Base-by-base conservation (phyloP, 2,329 filamentous ascomycete genomes). In the Fusarium xyrophilum region DNA sequence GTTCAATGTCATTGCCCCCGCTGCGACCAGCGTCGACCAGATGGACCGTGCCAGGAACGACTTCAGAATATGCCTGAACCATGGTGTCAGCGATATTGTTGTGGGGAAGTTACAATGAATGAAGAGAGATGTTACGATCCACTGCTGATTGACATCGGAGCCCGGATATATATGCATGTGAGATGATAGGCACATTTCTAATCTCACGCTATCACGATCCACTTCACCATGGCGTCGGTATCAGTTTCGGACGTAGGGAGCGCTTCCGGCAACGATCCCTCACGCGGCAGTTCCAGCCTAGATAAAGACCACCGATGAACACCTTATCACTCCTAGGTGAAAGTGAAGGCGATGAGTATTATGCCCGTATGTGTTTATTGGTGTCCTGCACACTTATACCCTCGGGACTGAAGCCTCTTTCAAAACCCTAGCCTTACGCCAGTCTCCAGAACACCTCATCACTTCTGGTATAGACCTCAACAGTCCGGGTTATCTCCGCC, bases 1-100 rank as follows among this genome's bases (percentile, higher is more conserved):
- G 56, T 21, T 56, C 56, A 21, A 59, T 56, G 19, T 36, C 52
- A 17, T 55, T 30, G 42, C 52, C 40, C 6, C 11, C 17, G 2
- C 25, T 23, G 50, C 50, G 52, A 12, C 43, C 52, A 8, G 52
- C 30, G 5, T 55, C 42, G 42, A 48, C 42, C 5, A 55, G 42
- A 11, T 50, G 43, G 11, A 55, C 43, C 3, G 52, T 55, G 23
- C 52, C 52, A 1, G 52, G 52, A 3, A 55, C 42, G 13, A 50
- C 42, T 23, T 55, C 52, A 12, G 52, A 50, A 8, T 48, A 53
- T 17, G 21, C 27, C 35, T 36, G 27, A 36, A 30, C n/a, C 52
- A 48, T 50, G 1, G 3, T 4, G n/a, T n/a, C 4, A 7, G 12
- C 9, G 6, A 23, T 55, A 2, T 9, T 30, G 6, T 42, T 6